Conservation (phyloP, 495 filamentous ascomycete genomes). For the Penicillium paradoxum region DNA sequence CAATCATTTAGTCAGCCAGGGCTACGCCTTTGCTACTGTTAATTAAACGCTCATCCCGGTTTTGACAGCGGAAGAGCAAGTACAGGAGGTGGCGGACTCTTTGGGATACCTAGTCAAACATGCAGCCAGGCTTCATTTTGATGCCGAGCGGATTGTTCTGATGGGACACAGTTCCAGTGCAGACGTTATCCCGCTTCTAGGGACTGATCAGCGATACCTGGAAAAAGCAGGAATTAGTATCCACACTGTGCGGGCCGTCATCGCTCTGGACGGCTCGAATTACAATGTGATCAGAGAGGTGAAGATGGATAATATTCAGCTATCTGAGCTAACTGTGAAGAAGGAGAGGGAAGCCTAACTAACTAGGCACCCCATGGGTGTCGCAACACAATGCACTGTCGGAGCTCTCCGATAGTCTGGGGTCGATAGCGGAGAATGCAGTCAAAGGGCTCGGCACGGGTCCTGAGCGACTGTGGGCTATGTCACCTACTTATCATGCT, state of each 20-base stretch:
- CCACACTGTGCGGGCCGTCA: background rate
- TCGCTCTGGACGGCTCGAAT: background rate
- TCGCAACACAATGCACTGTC: constrained; percentile 1
- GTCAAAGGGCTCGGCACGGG: background rate
- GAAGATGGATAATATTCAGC: too few relatives aligned
- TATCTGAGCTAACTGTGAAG: too few relatives aligned
- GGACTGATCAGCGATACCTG: background rate
- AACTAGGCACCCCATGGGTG: too few relatives aligned
- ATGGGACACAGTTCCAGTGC: background rate
- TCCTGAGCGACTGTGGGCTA: background rate
- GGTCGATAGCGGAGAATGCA: background rate
- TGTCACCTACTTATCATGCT: background rate
- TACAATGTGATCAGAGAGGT: too few relatives aligned
- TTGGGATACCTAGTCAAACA: background rate
- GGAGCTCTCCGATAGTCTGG: constrained; percentile 1
- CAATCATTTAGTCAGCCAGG: background rate
- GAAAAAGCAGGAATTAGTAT: background rate
- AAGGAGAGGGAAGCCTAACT: too few relatives aligned
- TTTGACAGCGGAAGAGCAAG: background rate
- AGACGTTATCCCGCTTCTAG: background rate
- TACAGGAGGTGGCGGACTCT: background rate
- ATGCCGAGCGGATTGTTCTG: background rate
- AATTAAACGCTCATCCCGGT: background rate
- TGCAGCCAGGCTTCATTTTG: background rate
- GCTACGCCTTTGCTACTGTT: constrained; percentile 1